phyloP scores from a whole-genome alignment of 1,139 yeast species.

The Lodderomyces metapsilosis region DNA sequence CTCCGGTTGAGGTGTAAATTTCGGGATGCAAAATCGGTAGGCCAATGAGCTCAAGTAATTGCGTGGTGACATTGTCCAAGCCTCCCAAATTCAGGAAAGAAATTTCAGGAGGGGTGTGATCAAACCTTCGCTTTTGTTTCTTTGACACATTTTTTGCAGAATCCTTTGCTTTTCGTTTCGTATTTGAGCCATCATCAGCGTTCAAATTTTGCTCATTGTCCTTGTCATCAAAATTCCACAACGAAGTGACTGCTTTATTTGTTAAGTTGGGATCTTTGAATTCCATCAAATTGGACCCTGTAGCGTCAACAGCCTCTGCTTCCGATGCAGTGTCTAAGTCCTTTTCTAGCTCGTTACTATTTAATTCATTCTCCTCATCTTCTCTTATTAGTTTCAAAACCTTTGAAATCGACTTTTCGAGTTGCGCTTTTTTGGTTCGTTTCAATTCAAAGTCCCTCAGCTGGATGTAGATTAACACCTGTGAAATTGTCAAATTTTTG shows the following conservation, averaged over 20 bases:
- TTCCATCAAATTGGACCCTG: slow-evolving; percentile 51
- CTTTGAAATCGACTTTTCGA: slow-evolving; percentile 59
- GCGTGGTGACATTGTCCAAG: slow-evolving; percentile 76
- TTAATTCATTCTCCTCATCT: slow-evolving; percentile 42
- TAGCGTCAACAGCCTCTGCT: slow-evolving; percentile 15
- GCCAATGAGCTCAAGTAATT: slow-evolving; percentile 85
- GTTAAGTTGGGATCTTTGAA: slow-evolving; percentile 59
- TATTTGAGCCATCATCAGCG: slow-evolving; percentile 18
- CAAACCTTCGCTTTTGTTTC: slow-evolving; percentile 48
- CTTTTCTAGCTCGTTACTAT: slow-evolving; percentile 28
- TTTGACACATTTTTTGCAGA: slow-evolving; percentile 22
- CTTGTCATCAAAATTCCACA: slow-evolving; percentile 50
- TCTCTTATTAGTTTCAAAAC: slow-evolving; percentile 48
- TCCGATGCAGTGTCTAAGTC: slow-evolving; percentile 17
- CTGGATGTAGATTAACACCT: slow-evolving; percentile 55
- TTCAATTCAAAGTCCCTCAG: slow-evolving; percentile 62
- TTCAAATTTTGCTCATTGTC: slow-evolving; percentile 10
- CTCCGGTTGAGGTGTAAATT: slow-evolving; percentile 81
- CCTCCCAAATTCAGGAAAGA: slow-evolving; percentile 84
- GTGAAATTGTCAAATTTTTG: slow-evolving; percentile 50
- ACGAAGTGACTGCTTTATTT: slow-evolving; percentile 71
- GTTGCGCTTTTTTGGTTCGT: slow-evolving; percentile 56
- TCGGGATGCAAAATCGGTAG: slow-evolving; percentile 94
- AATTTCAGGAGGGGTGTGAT: slow-evolving; percentile 68
- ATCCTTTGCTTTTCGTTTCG: slow-evolving; percentile 34